Base-by-base conservation (phyloP, 2,329 filamentous ascomycete genomes). In the Aspergillus bombycis region DNA sequence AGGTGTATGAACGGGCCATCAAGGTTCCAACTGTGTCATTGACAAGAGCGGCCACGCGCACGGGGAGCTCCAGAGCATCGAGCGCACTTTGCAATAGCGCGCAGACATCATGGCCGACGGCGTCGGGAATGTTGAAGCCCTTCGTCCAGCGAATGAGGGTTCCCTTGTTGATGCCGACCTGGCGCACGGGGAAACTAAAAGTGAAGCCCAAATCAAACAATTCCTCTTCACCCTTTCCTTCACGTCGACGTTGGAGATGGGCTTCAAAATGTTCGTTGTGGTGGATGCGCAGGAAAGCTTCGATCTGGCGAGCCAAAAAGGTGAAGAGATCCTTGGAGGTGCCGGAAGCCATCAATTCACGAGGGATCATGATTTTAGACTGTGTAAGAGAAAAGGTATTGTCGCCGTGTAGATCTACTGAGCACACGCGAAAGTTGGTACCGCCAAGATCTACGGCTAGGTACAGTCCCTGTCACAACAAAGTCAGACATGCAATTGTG, bases 381-480 rank as follows among this genome's bases (percentile, higher is more conserved):
- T 93, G 96, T 59, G 91, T 96, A 71, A 98, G 87, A 79, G 92
- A 92, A 84, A 97, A 98, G 62, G 93, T 97, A 72, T 91, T 94
- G 81, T 98, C 93, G 74, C 95, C 95, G 76, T 97, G 94, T 65
- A 99, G 85, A 71, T 92, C 87, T 74, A 99, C 91, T 50, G 94
- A 97, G 83, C 95, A 99, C 74, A 99, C 95, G 71, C 95, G 91
- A 81, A 98, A 97, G 82, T 99, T 99, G 68, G 95, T 99, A 72
- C 95, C 95, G 66, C 95, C 95, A n/a, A 99, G 86, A 75, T 99
- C 95, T 68, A 99, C 94, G 45, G 95, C 94, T 75, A 99, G 89
- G 81, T 97, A 99, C 45, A 97, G 84, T 55, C 95, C 95, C 93
- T 96, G 71, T n/a, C 71, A 62, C 60, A 45, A 43, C 16, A 58